Evolutionary conservation across 139 green algal genomes (phyloP).

Genomic region (Prasinococcaceae sp.): DNA sequence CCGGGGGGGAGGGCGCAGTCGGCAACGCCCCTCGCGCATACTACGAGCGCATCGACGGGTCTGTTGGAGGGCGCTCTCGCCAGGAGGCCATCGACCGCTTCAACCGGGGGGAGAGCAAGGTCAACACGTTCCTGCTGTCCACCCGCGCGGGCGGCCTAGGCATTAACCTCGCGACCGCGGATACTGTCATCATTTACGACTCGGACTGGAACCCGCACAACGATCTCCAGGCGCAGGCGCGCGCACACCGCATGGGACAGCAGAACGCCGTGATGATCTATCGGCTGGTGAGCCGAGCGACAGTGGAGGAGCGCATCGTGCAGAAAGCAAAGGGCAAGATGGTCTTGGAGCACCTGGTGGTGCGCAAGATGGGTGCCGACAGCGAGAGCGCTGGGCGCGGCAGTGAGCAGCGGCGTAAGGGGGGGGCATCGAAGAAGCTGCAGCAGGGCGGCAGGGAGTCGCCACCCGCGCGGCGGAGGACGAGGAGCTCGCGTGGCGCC

Average conservation of each 20-base stretch:
- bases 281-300: constrained; percentile 54
- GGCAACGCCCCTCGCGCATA: background rate
- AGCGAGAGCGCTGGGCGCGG: no score
- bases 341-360: constrained; percentile 73
- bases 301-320: constrained; percentile 84
- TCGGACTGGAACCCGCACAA: constrained; percentile 25
- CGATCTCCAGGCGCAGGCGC: constrained; percentile 40
- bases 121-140: constrained; percentile 27
- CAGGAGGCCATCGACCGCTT: constrained; percentile 30
- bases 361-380: constrained; percentile 25
- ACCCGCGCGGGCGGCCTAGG: constrained; percentile 33
- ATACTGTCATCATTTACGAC: constrained; percentile 40
- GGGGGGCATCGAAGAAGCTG: no score
- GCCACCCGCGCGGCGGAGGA: no score
- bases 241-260: constrained; percentile 64
- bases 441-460: no score
- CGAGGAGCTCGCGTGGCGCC: no score
- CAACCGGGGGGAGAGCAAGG: constrained; percentile 14
- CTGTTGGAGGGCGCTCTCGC: constrained; percentile 19
- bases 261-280: constrained; percentile 64
- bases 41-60: constrained; percentile 31
- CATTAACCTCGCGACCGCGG: constrained; percentile 37
- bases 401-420: background rate
- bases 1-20: background rate
- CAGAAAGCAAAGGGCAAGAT: constrained; percentile 65